Percentiles rank a stretch among this genome's conserved stretches.
Evolutionary conservation across 371 early-diverging fungal species (phyloP).

Genomic region (Apophysomyces variabilis): DNA sequence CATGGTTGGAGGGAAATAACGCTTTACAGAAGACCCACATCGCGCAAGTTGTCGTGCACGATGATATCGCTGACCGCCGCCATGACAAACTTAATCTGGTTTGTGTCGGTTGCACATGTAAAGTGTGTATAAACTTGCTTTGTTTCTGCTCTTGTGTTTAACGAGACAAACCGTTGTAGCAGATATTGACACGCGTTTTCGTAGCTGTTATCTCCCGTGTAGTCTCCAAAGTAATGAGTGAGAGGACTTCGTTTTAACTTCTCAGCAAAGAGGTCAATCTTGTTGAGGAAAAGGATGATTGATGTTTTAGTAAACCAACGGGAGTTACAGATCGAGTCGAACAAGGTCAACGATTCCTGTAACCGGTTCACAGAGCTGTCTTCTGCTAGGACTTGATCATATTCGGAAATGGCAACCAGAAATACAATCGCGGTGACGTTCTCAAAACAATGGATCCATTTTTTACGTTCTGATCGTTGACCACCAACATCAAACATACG

Average conservation of each 20-base stretch:
- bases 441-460: conserved; percentile 96
- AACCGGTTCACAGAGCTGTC: conserved; percentile 84
- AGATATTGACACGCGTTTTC: conserved; percentile 63
- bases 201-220: conserved; percentile 68
- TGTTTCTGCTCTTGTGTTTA: conserved; percentile 45
- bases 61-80: conserved; percentile 79
- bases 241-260: conserved; percentile 71
- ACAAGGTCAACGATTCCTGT: conserved; percentile 68
- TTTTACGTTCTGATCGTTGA: conserved; percentile 90
- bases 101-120: conserved; percentile 70
- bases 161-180: conserved; percentile 44
- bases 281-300: conserved; percentile 85
- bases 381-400: conserved; percentile 93
- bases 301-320: conserved; percentile 81
- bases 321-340: conserved; percentile 79
- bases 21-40: conserved; percentile 64
- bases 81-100: conserved; percentile 80
- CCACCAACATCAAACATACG: conserved; percentile 96
- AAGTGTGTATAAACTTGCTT: conserved; percentile 60
- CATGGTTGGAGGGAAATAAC: background rate
- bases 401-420: conserved; percentile 92
- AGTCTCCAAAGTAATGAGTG: conserved; percentile 73
- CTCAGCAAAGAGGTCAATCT: conserved; percentile 79
- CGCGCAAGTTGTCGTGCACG: conserved; percentile 63
- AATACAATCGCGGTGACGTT: conserved; percentile 94